A percentile compares a stretch with the other conserved stretches of the same genome.
These are phyloP conservation scores for Arthrobotrys entomopaga DNA, from an alignment of 2,329 filamentous ascomycete genomes.

Conservation along the genomic window DNA sequence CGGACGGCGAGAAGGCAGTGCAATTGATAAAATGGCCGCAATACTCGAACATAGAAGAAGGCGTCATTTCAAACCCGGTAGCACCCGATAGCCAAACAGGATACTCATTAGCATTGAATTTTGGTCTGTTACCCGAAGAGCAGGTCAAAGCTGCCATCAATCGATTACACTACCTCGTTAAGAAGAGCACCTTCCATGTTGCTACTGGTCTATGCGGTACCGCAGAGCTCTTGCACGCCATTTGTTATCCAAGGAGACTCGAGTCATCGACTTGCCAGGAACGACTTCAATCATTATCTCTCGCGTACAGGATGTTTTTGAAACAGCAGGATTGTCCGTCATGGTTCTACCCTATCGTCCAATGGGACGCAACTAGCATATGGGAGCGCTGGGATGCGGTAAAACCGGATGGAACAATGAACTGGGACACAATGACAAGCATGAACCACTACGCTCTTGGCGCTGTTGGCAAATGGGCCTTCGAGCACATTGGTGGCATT, in stretches of 20 bases:
- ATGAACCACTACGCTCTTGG: slow-evolving; percentile 68
- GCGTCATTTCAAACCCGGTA: slow-evolving; percentile 33
- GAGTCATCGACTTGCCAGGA: slow-evolving; percentile 20
- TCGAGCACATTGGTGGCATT: slow-evolving; percentile 64
- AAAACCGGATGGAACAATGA: slow-evolving; percentile 64
- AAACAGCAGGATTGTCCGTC: slow-evolving; percentile 63
- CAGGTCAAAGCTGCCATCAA: slow-evolving; percentile 57
- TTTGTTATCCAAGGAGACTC: slow-evolving; percentile 56
- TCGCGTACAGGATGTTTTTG: slow-evolving; percentile 65
- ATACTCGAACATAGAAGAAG: slow-evolving; percentile 62
- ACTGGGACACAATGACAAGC: slow-evolving; percentile 66
- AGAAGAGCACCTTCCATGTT: slow-evolving; percentile 61
- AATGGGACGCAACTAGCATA: slow-evolving; percentile 65
- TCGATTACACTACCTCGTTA: slow-evolving; percentile 61
- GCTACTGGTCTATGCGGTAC: slow-evolving; percentile 65
- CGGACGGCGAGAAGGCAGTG: slow-evolving; percentile 4
- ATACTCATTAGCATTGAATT: slow-evolving; percentile 62
- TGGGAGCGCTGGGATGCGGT: slow-evolving; percentile 68
- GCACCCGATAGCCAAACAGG: slow-evolving; percentile 62
- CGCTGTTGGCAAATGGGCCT: slow-evolving; percentile 65
- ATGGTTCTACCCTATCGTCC: slow-evolving; percentile 66
- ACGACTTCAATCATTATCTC: slow-evolving; percentile 43
- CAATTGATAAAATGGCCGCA: slow-evolving; percentile 25
- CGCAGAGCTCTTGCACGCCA: slow-evolving; percentile 61
- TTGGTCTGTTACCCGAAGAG: slow-evolving; percentile 60